Conservation (phyloP, 1,284 basidiomycete species). For the Cryptococcus hybrid region DNA sequence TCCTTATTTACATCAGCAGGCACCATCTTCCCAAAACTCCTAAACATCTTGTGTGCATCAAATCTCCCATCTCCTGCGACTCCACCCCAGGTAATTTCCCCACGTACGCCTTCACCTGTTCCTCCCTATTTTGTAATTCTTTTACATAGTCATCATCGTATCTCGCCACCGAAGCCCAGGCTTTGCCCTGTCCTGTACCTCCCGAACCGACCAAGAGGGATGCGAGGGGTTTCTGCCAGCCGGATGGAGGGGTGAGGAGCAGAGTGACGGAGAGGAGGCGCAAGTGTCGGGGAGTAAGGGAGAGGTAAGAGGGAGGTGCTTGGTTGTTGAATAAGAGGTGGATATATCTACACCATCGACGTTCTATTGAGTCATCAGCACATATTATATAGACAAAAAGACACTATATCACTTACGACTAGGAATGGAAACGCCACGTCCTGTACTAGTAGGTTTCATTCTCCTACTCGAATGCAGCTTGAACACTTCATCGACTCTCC, state of each 20-base stretch:
- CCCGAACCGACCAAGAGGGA: constrained; percentile 26
- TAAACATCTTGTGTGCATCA: constrained; percentile 74
- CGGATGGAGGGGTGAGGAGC: constrained; percentile 24
- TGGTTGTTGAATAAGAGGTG: constrained; percentile 33
- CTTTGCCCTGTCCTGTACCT: constrained; percentile 47
- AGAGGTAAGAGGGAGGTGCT: constrained; percentile 26
- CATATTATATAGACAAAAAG: not conserved
- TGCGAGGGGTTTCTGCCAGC: constrained; percentile 39
- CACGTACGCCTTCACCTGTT: constrained; percentile 39
- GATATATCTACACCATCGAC: constrained; percentile 41
- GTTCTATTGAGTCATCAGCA: constrained; percentile 16
- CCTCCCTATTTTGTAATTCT: constrained; percentile 60
- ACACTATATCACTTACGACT: constrained; percentile 22
- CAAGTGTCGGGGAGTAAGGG: constrained; percentile 15
- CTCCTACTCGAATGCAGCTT: constrained; percentile 38
- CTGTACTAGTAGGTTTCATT: constrained; percentile 41
- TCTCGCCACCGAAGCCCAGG: constrained; percentile 73
- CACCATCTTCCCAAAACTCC: constrained; percentile 65
- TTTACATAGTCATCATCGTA: constrained; percentile 69
- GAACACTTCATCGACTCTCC: constrained; percentile 40
- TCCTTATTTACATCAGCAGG: constrained; percentile 43
- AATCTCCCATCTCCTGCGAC: constrained; percentile 59
- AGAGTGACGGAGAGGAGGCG: constrained; percentile 34
- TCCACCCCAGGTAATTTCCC: constrained; percentile 46
- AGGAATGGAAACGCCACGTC: constrained; percentile 42